Percentiles rank a stretch among this genome's conserved stretches.
Evolutionary conservation across 495 filamentous ascomycete genomes (phyloP).

Genomic region (Penicillium chermesinum): DNA sequence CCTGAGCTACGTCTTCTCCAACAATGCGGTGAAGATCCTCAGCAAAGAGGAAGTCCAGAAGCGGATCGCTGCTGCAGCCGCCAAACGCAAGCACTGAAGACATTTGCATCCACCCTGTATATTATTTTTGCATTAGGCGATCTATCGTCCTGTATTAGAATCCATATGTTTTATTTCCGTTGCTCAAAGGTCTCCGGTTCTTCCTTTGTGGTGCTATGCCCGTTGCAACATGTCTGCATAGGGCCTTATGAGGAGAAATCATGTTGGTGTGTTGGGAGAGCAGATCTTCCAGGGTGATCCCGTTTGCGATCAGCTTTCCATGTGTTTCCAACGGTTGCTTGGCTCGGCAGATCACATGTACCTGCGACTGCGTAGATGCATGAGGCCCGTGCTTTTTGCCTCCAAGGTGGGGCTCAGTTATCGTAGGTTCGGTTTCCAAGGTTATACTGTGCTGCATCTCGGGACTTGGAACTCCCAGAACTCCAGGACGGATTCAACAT

Average conservation of each 20-base stretch:
- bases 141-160: background rate
- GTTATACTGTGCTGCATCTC: too few relatives aligned
- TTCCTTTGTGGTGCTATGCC: background rate
- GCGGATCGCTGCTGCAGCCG: constrained; percentile 30
- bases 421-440: too few relatives aligned
- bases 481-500: too few relatives aligned
- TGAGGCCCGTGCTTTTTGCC: too few relatives aligned
- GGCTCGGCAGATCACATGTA: too few relatives aligned
- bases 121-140: background rate
- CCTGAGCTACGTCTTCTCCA: constrained; percentile 73
- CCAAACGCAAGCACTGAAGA: constrained; percentile 20
- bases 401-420: too few relatives aligned
- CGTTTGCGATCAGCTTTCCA: too few relatives aligned
- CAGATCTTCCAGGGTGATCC: background rate
- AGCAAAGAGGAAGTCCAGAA: constrained; percentile 46
- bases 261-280: background rate
- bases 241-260: background rate
- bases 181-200: background rate
- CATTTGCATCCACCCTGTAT: background rate
- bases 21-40: constrained; percentile 76
- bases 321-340: too few relatives aligned
- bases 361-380: too few relatives aligned
- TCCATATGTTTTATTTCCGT: background rate
- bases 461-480: too few relatives aligned
- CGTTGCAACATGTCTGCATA: background rate